A percentile compares a stretch with the other conserved stretches of the same genome.
These are phyloP conservation scores for Solanum infundibuliforme DNA, from an alignment of 257 asterid genomes.

Conservation along the genomic window DNA sequence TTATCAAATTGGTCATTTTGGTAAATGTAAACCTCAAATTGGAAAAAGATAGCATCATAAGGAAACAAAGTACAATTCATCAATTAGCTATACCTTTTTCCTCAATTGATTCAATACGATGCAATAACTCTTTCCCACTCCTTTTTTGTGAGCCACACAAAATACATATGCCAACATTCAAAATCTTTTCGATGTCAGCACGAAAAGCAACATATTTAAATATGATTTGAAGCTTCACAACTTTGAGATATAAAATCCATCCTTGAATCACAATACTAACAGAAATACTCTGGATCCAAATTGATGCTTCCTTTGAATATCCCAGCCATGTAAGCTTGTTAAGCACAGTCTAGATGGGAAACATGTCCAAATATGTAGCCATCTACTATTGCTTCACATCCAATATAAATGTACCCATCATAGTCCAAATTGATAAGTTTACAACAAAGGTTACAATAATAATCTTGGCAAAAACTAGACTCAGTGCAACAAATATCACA, in stretches of 20 bases:
- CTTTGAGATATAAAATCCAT: constrained; percentile 47
- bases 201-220: constrained; percentile 33
- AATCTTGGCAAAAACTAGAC: constrained; percentile 61
- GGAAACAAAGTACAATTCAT: neutral
- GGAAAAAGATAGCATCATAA: neutral
- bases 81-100: constrained; percentile 38
- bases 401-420: constrained; percentile 33
- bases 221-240: constrained; percentile 23
- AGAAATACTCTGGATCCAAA: constrained; percentile 73
- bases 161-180: constrained; percentile 31
- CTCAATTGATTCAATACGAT: constrained; percentile 34
- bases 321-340: constrained; percentile 72
- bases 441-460: constrained; percentile 68
- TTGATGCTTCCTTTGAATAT: constrained; percentile 66
- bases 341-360: constrained; percentile 68
- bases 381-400: constrained; percentile 41
- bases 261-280: constrained; percentile 73
- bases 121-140: constrained; percentile 35
- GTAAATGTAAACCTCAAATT: neutral
- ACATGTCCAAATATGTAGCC: constrained; percentile 56
- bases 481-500: constrained; percentile 71
- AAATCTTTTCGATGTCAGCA: constrained; percentile 36
- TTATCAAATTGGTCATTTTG: neutral
- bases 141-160: constrained; percentile 42
- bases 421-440: constrained; percentile 22